Evolutionary conservation across 331 rosid genomes (phyloP), one percentile per base, ranked within the genome.

Genomic region (Telfairia occidentalis): DNA sequence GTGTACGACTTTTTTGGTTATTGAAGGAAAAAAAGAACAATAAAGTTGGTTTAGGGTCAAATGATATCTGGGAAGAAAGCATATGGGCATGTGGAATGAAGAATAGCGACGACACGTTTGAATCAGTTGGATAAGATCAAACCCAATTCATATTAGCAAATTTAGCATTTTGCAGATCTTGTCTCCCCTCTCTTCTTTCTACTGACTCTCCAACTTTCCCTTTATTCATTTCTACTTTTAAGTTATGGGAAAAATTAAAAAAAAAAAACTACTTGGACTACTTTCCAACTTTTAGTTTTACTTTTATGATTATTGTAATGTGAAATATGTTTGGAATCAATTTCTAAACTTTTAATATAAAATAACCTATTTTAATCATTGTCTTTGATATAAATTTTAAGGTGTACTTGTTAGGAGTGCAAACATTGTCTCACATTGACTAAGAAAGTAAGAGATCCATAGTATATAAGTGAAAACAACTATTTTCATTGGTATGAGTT

Each of bases 61-160:
- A 61, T 55, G 77, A 79, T 64, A 75, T 75, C 58, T 84, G 77
- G 78, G 81, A 74, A 50, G 82, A 78, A 59, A 28, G 89, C 83
- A 84, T 83, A 81, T 73, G 54, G 8, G n/a, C 90, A 88, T 72
- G 90, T 86, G 90, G 60, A 30, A 30, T 3, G 67, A 64, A 21
- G 67, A 74, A 80, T 57, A 76, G 81, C 16, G 46, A 45, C 40
- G 45, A 73, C 86, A 80, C 88, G 84, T 87, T 71, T 67, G 37
- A 15, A 18, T 35, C 0, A 5, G 19, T 46, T 78, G 86, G 90
- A 88, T 83, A 83, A 80, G 90, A 78, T 64, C 52, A 69, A 77
- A 80, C 82, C 66, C 75, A 26, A 26, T 16, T 71, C 5, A 11
- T 34, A 50, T 29, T 29, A 16, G 3, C 40, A 42, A 42, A 67